Percentiles rank a stretch among this genome's conserved stretches.
Conservation (phyloP, 371 early-diverging fungal species). For the Dinochytrium kinnereticum region DNA sequence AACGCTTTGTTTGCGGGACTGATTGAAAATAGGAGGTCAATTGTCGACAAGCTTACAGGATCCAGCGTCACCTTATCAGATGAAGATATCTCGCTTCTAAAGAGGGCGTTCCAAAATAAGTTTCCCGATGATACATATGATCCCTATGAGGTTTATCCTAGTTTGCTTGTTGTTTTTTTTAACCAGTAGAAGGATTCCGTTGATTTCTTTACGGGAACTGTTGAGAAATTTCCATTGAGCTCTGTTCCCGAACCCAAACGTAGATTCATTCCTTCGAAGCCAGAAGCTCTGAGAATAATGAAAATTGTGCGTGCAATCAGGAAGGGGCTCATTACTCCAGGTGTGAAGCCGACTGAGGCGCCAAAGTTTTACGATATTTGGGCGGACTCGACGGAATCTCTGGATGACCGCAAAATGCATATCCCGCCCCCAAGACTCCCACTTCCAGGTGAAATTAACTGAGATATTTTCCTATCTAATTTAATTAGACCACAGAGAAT, state of each 20-base stretch:
- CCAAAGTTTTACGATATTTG: slow-evolving; percentile 87
- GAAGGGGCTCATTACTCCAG: slow-evolving; percentile 79
- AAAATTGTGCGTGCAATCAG: slow-evolving; percentile 95
- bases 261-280: slow-evolving; percentile 92
- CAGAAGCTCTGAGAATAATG: slow-evolving; percentile 89
- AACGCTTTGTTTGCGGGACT: not conserved
- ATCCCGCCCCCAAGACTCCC: slow-evolving; percentile 91
- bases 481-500: slow-evolving; percentile 75
- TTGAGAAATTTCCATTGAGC: slow-evolving; percentile 77
- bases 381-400: slow-evolving; percentile 71
- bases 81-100: slow-evolving; percentile 91
- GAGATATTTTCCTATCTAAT: not conserved
- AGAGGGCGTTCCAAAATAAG: slow-evolving; percentile 77
- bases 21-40: slow-evolving; percentile 66
- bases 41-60: slow-evolving; percentile 79
- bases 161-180: no score
- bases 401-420: slow-evolving; percentile 64
- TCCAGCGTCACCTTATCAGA: slow-evolving; percentile 81
- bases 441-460: slow-evolving; percentile 63
- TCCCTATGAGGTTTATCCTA: slow-evolving; percentile 88
- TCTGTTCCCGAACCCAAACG: slow-evolving; percentile 93
- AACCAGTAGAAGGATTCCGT: slow-evolving; percentile 69
- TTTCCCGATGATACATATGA: slow-evolving; percentile 85
- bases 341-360: slow-evolving; percentile 43
- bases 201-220: slow-evolving; percentile 91